These are phyloP conservation scores for Coniferiporia sulphurascens DNA, from an alignment of 1,284 basidiomycete species.

Conservation along the genomic window DNA sequence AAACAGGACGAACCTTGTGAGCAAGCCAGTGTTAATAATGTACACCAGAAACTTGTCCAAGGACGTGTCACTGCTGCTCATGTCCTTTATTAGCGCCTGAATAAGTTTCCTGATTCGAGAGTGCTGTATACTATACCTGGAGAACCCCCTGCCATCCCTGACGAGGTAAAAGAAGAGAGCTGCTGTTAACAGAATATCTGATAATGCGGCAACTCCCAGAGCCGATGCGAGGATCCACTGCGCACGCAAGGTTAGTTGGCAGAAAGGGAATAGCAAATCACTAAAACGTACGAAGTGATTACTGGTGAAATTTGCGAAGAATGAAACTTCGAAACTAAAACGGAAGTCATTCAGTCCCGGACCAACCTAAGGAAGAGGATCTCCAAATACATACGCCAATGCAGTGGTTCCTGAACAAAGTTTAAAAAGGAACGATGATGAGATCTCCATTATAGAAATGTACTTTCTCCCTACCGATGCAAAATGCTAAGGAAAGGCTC, in stretches of 20 bases:
- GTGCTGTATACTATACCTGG: background rate
- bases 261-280: background rate
- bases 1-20: background rate
- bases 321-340: background rate
- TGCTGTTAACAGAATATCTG: background rate
- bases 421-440: background rate
- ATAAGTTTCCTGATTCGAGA: background rate
- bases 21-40: background rate
- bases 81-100: background rate
- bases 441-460: background rate
- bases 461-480: background rate
- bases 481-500: background rate
- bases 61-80: background rate
- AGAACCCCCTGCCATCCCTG: background rate
- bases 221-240: background rate
- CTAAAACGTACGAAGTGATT: background rate
- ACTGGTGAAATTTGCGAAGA: background rate
- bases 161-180: background rate
- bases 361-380: background rate
- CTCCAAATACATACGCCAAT: background rate
- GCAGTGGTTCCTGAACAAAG: background rate
- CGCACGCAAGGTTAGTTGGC: background rate
- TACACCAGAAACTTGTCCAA: slow-evolving; percentile 3
- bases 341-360: background rate
- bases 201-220: background rate